phyloP scores from a whole-genome alignment of 192 early-diverging fungal genomes.

The Coemansia sp. region DNA sequence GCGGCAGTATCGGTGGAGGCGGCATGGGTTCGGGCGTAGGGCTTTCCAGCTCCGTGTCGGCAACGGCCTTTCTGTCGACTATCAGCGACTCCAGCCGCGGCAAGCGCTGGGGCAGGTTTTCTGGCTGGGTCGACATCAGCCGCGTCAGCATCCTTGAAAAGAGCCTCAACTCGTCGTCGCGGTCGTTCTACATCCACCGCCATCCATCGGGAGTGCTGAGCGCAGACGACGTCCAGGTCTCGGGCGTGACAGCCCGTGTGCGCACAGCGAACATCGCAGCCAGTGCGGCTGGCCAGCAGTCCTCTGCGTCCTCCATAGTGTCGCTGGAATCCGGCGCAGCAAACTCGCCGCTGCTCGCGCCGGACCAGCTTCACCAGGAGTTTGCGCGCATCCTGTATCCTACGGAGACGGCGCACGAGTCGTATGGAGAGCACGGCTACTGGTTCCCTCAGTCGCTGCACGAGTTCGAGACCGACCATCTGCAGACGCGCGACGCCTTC shows the following conservation, averaged over 20 bases:
- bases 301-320: slow-evolving; percentile 40
- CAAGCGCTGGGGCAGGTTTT: slow-evolving; percentile 48
- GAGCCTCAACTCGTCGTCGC: slow-evolving; percentile 31
- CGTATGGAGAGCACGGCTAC: slow-evolving; percentile 50
- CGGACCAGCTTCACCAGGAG: slow-evolving; percentile 35
- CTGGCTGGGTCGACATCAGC: slow-evolving; percentile 47
- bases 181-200: slow-evolving; percentile 45
- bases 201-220: slow-evolving; percentile 9
- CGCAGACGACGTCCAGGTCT: slow-evolving; percentile 12
- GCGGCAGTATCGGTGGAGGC: no score
- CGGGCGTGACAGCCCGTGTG: slow-evolving; percentile 12
- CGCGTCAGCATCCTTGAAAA: slow-evolving; percentile 49
- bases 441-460: slow-evolving; percentile 54
- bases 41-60: slow-evolving; percentile 9
- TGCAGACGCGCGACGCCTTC: slow-evolving; percentile 39
- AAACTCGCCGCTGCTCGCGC: slow-evolving; percentile 11
- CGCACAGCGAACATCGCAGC: slow-evolving; percentile 19
- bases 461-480: slow-evolving; percentile 49
- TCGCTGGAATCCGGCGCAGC: slow-evolving; percentile 33
- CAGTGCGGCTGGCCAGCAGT: slow-evolving; percentile 9
- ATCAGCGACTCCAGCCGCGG: slow-evolving; percentile 26
- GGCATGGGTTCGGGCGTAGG: no score
- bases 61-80: slow-evolving; percentile 39
- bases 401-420: slow-evolving; percentile 42
- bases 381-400: slow-evolving; percentile 50